Evolutionary conservation across 2,329 filamentous ascomycete genomes (phyloP).

Genomic region (Elsinoe arachidis): DNA sequence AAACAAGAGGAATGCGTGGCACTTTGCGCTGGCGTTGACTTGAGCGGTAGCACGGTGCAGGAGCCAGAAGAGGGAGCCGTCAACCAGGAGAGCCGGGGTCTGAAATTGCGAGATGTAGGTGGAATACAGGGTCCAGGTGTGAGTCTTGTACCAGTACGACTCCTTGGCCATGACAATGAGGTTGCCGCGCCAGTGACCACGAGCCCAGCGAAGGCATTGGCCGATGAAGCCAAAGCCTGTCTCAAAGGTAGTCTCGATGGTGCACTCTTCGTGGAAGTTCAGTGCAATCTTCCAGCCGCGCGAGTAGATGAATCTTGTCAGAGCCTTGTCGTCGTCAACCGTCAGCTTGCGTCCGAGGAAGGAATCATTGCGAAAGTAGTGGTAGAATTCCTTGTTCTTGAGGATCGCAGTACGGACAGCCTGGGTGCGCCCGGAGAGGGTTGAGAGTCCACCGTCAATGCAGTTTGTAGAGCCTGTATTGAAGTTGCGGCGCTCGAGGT

Average conservation of each 20-base stretch:
- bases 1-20: slow-evolving; percentile 15
- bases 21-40: not conserved
- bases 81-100: slow-evolving; percentile 50
- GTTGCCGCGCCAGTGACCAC: slow-evolving; percentile 53
- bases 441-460: slow-evolving; percentile 52
- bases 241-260: slow-evolving; percentile 47
- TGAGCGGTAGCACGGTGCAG: slow-evolving; percentile 23
- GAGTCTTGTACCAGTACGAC: slow-evolving; percentile 26
- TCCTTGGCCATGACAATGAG: slow-evolving; percentile 36
- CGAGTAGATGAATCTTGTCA: slow-evolving; percentile 46
- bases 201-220: slow-evolving; percentile 50
- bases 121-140: slow-evolving; percentile 49
- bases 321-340: slow-evolving; percentile 54
- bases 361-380: slow-evolving; percentile 41
- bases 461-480: slow-evolving; percentile 49
- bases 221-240: slow-evolving; percentile 40
- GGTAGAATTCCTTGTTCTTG: slow-evolving; percentile 34
- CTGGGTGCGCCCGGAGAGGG: slow-evolving; percentile 49
- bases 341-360: slow-evolving; percentile 45
- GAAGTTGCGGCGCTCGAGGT: slow-evolving; percentile 55
- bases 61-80: slow-evolving; percentile 35
- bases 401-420: slow-evolving; percentile 46
- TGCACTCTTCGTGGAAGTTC: slow-evolving; percentile 42
- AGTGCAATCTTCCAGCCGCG: slow-evolving; percentile 47
- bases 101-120: slow-evolving; percentile 47